A percentile compares a stretch with the other conserved stretches of the same genome.
phyloP scores from a whole-genome alignment of 768 basidiomycete genomes.

The Guyanaporus albipodus region DNA sequence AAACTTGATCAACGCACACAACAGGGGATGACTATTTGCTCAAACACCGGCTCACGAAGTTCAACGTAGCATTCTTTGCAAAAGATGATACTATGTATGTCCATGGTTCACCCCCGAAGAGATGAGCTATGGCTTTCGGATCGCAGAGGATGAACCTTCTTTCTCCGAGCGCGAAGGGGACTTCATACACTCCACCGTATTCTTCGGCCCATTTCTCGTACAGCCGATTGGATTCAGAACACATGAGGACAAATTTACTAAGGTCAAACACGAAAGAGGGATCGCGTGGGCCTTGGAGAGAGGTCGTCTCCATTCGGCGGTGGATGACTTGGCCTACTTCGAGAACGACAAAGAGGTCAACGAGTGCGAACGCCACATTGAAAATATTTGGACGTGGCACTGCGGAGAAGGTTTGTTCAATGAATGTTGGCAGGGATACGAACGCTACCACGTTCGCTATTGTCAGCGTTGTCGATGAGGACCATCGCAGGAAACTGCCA shows the following conservation, averaged over 20 bases:
- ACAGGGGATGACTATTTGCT: too few relatives aligned
- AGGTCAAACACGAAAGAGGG: constrained; percentile 18
- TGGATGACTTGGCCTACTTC: constrained; percentile 3
- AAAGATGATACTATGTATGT: constrained; percentile 26
- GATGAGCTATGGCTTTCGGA: constrained; percentile 48
- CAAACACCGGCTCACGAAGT: constrained; percentile 11
- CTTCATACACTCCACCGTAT: constrained; percentile 44
- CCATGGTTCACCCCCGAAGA: constrained; percentile 47
- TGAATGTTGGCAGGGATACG: too few relatives aligned
- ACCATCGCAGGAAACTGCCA: too few relatives aligned
- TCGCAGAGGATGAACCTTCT: constrained; percentile 39
- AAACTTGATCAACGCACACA: not conserved
- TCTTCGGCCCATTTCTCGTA: constrained; percentile 45
- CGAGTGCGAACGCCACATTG: constrained; percentile 1
- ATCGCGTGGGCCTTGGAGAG: constrained; percentile 19
- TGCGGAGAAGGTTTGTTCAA: not conserved
- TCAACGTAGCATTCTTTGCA: constrained; percentile 18
- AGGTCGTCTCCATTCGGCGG: constrained; percentile 14
- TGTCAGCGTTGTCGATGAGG: too few relatives aligned
- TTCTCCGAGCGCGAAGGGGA: constrained; percentile 38
- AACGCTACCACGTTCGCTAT: too few relatives aligned
- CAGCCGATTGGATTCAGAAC: constrained; percentile 29
- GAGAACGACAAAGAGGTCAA: constrained; percentile 6
- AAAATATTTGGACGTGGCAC: not conserved
- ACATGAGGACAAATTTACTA: not conserved